Conservation (phyloP, 768 basidiomycete genomes). For the Neoboletus subvelutipes region DNA sequence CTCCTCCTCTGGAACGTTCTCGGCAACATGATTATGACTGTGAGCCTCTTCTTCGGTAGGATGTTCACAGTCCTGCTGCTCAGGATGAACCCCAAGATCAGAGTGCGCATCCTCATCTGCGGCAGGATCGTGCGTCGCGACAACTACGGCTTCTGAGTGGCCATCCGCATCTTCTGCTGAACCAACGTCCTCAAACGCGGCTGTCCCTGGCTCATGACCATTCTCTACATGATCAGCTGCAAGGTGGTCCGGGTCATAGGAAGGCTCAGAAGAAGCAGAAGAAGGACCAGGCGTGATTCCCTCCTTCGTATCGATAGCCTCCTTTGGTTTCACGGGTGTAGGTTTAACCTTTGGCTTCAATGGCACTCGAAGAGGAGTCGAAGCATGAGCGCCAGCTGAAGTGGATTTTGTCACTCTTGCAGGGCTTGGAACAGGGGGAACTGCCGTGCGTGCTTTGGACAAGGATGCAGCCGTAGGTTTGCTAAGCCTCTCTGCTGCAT, state of each 20-base stretch:
- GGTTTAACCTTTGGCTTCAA: constrained; percentile 30
- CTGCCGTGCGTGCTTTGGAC: constrained; percentile 52
- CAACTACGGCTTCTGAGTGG: constrained; percentile 14
- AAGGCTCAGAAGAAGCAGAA: constrained; percentile 27
- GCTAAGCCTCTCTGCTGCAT: constrained; percentile 63
- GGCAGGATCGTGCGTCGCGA: constrained; percentile 10
- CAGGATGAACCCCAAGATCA: constrained; percentile 13
- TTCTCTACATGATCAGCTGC: constrained; percentile 26
- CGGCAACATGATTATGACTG: constrained; percentile 4
- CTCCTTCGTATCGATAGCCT: constrained; percentile 17
- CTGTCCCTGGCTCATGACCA: constrained; percentile 22
- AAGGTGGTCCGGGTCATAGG: constrained; percentile 19
- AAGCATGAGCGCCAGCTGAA: constrained; percentile 27
- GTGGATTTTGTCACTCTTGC: constrained; percentile 31
- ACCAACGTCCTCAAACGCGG: constrained; percentile 11
- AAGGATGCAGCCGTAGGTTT: constrained; percentile 83
- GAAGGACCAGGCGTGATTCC: constrained; percentile 16
- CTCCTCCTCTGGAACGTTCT: constrained; percentile 7
- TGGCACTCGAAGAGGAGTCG: constrained; percentile 30
- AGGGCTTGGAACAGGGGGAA: constrained; percentile 15
- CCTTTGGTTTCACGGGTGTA: constrained; percentile 27
- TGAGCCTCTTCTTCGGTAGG: constrained; percentile 8
- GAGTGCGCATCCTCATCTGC: constrained; percentile 6
- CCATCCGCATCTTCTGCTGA: constrained; percentile 22
- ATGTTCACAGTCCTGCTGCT: constrained; percentile 7